Percentiles rank a stretch among this genome's conserved stretches.
Conservation (phyloP, 2,329 filamentous ascomycete species). For the Nothophoma quercina region DNA sequence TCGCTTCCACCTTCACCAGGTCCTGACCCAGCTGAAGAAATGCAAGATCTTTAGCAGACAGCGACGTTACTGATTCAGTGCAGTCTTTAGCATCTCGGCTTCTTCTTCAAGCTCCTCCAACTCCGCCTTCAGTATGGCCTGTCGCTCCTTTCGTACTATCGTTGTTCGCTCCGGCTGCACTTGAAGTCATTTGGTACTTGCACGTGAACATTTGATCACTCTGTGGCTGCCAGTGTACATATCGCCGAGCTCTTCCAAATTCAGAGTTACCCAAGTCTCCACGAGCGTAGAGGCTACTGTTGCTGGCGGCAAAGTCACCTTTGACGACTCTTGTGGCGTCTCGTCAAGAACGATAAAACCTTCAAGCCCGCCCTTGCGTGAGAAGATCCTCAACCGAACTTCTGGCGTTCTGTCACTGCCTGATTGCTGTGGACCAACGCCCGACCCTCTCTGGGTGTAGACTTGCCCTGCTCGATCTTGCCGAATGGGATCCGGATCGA, state of each 20-base stretch:
- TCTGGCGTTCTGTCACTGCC: neutral
- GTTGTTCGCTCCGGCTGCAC: too few relatives aligned
- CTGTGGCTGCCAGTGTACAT: constrained; percentile 1
- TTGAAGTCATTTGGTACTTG: too few relatives aligned
- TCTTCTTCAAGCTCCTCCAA: neutral
- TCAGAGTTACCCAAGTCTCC: neutral
- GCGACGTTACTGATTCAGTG: neutral
- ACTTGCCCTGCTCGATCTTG: neutral
- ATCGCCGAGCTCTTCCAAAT: neutral
- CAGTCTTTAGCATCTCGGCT: neutral
- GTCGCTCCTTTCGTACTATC: neutral
- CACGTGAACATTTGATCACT: neutral
- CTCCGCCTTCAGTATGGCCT: neutral
- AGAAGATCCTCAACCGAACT: neutral
- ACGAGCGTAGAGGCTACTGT: neutral
- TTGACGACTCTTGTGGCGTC: neutral
- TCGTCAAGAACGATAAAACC: neutral
- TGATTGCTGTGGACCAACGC: neutral
- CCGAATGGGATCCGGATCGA: neutral
- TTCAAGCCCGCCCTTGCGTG: neutral
- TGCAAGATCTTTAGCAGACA: neutral
- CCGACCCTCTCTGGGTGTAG: neutral
- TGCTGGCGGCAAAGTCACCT: neutral
- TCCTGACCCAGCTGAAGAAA: neutral
- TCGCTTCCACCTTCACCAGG: neutral